These are phyloP conservation scores for Candida orba DNA, from an alignment of 805 yeast species.

Conservation along the genomic window DNA sequence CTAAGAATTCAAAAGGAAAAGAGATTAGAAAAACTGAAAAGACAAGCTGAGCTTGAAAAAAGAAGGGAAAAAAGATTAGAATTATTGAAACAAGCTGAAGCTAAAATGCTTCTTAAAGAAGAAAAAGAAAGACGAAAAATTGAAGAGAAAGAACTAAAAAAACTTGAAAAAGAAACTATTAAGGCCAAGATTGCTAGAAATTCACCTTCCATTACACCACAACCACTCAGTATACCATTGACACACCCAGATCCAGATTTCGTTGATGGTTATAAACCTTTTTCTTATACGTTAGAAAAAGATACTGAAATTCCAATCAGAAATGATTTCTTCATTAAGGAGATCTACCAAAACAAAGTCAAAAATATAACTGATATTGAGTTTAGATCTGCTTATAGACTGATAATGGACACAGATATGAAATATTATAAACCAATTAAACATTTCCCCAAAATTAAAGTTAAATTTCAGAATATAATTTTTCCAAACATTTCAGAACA, in stretches of 20 bases:
- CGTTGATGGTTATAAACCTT: slow-evolving; percentile 21
- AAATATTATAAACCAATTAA: slow-evolving; percentile 25
- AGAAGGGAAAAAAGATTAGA: slow-evolving; percentile 3
- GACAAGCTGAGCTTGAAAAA: neutral
- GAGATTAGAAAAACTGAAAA: slow-evolving; percentile 1
- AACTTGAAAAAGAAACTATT: no score
- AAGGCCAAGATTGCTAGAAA: no score
- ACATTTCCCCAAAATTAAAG: slow-evolving; percentile 19
- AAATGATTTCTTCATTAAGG: slow-evolving; percentile 26
- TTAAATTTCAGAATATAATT: slow-evolving; percentile 24
- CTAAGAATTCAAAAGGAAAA: slow-evolving; percentile 1
- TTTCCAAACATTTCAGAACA: slow-evolving; percentile 44
- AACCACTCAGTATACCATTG: neutral
- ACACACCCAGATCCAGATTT: slow-evolving; percentile 5
- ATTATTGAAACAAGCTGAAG: slow-evolving; percentile 1
- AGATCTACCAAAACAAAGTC: slow-evolving; percentile 18
- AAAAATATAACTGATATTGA: slow-evolving; percentile 12
- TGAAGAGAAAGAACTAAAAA: neutral
- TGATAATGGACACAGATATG: slow-evolving; percentile 12
- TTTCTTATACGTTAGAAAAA: slow-evolving; percentile 12
- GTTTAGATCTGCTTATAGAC: slow-evolving; percentile 15
- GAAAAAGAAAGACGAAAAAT: slow-evolving; percentile 4
- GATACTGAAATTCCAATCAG: slow-evolving; percentile 20
- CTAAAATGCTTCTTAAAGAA: neutral
- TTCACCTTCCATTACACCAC: neutral